Base-by-base conservation (phyloP, 768 basidiomycete species). In the Termitomyces sp. region DNA sequence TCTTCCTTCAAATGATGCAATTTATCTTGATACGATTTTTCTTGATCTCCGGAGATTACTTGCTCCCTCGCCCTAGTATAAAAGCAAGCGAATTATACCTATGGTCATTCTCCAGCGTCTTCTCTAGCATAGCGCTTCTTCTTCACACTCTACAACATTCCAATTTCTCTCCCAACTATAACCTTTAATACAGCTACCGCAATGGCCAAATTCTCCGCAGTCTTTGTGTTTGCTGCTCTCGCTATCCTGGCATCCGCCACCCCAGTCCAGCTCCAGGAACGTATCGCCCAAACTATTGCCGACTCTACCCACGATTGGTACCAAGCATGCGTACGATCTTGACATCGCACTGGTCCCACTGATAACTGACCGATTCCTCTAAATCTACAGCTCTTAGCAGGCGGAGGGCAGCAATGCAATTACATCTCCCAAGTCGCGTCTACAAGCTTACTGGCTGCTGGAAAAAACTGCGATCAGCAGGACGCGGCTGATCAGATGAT, bases 281-380 rank as follows among this genome's bases (percentile, higher is more conserved):
- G 81, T 39, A 81, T 83, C 61, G 75, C 72, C 1, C 82, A 83
- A 65, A 64, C 67, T 43, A 82, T 81, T 50, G 55, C 74, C 4
- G 79, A 76, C 46, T 74, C 82, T 1, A 82, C 79, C 14, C 63
- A 66, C n/a, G 64, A 76, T 48, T 84, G 81, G 81, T 78, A 78
- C 61, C 65, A 74, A 44, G 81, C 81, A 47, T 83, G 82, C 56
- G 79, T 83, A 71, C 34, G 80, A 73, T 7, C n/a, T 48, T 34
- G 14, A 8, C 34, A 34, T 20, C 3, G 20, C 27, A 18, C 34
- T n/a, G n/a, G n/a, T n/a, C n/a, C n/a, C 27, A 39, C 37, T 26
- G 10, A 22, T 31, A 31, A 39, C 5, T 24, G 12, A 36, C 20
- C 7, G 20, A 10, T 53, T 9, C 6, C 39, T 26, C 14, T 12